These are phyloP conservation scores for Colletotrichum sublineola DNA, from an alignment of 2,329 filamentous ascomycete genomes.

Conservation along the genomic window DNA sequence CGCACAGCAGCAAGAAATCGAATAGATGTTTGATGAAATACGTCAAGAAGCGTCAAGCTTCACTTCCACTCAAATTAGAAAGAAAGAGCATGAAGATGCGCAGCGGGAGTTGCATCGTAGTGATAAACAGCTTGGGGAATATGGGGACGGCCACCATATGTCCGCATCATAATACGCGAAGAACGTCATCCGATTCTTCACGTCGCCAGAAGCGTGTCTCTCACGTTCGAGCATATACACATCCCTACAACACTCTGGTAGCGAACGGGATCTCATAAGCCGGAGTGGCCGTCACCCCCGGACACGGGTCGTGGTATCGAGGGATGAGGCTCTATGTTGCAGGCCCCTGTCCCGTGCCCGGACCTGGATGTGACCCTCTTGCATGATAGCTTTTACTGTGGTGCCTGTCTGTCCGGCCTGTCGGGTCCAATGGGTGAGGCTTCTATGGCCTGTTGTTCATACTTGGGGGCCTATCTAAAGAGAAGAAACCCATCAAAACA, in stretches of 20 bases:
- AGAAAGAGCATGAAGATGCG: not conserved
- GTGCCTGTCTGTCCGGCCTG: not conserved
- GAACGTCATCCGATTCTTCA: conserved; percentile 13
- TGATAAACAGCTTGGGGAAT: conserved; percentile 22
- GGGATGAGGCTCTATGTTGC: conserved; percentile 17
- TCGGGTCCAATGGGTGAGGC: not conserved
- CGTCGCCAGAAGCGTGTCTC: conserved; percentile 12
- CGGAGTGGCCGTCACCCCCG: conserved; percentile 31
- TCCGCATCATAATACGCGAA: not conserved
- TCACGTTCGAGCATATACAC: conserved; percentile 4
- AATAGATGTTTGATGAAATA: not conserved
- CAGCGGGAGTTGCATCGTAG: conserved; percentile 4
- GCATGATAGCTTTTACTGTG: not conserved
- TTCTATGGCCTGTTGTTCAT: not conserved
- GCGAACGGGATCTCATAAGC: not conserved
- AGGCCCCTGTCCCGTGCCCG: conserved; percentile 18
- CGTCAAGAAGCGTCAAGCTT: conserved; percentile 32
- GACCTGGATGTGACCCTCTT: no score
- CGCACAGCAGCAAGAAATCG: conserved; percentile 27
- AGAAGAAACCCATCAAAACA: not conserved
- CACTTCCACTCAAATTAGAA: not conserved
- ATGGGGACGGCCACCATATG: conserved; percentile 11
- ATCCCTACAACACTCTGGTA: not conserved
- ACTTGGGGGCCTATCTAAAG: no score
- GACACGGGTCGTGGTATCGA: conserved; percentile 17